These are phyloP conservation scores for Syncephalastrum contaminatum DNA, from an alignment of 371 early-diverging fungal species.

Conservation along the genomic window DNA sequence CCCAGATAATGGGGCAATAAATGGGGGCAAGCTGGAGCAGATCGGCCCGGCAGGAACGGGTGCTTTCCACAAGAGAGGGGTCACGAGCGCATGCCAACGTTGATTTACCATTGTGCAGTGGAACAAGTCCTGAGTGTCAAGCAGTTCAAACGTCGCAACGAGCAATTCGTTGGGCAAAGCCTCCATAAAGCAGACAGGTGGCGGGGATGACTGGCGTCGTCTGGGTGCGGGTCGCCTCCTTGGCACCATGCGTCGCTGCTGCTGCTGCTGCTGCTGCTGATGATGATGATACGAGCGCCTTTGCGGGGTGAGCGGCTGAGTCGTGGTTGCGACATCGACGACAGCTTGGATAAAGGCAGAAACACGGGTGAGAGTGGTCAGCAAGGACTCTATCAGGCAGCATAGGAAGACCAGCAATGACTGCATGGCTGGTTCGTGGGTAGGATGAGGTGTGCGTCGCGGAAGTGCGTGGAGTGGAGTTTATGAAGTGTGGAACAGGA, in stretches of 20 bases:
- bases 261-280: background rate
- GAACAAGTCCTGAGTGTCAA: slow-evolving; percentile 16
- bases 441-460: too few species aligned
- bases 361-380: background rate
- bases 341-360: slow-evolving; percentile 4
- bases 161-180: slow-evolving; percentile 32
- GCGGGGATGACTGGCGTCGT: slow-evolving; percentile 1
- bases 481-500: background rate
- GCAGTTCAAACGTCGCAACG: slow-evolving; percentile 23
- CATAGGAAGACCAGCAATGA: too few species aligned
- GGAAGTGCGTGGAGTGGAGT: too few species aligned
- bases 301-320: slow-evolving; percentile 1
- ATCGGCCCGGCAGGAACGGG: slow-evolving; percentile 21
- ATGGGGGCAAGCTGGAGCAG: slow-evolving; percentile 19
- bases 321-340: slow-evolving; percentile 1
- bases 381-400: too few species aligned
- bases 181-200: slow-evolving; percentile 7
- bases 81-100: slow-evolving; percentile 33
- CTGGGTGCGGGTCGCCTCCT: background rate
- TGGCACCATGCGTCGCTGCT: background rate
- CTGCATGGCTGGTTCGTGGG: too few species aligned
- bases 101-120: slow-evolving; percentile 30
- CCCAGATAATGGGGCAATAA: slow-evolving; percentile 5
- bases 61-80: slow-evolving; percentile 40
- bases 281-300: background rate